These are phyloP conservation scores for Microbotryomycetes sp. DNA, from an alignment of 1,284 basidiomycete genomes.

Conservation along the genomic window DNA sequence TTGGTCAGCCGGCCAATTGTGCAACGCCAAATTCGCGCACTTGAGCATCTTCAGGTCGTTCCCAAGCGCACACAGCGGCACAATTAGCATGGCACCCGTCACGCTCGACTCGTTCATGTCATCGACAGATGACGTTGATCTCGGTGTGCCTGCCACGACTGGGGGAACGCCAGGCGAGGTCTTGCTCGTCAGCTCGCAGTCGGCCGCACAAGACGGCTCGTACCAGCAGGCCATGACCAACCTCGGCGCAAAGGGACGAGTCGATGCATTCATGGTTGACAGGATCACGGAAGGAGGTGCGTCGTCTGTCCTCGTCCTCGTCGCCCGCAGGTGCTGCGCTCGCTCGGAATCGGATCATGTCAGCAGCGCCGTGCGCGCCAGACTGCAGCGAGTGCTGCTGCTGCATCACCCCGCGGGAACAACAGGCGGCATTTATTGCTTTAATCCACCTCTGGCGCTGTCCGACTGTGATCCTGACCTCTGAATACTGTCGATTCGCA, in stretches of 20 bases:
- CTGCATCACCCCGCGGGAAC: too few species aligned
- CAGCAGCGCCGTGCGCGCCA: too few species aligned
- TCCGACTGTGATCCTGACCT: neutral
- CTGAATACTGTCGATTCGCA: neutral
- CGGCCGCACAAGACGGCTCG: slow-evolving; percentile 27
- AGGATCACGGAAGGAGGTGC: slow-evolving; percentile 28
- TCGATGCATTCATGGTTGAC: slow-evolving; percentile 31
- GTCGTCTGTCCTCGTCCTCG: too few species aligned
- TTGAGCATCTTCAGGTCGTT: too few species aligned
- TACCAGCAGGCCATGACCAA: slow-evolving; percentile 26
- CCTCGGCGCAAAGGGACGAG: slow-evolving; percentile 13
- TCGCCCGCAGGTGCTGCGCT: too few species aligned
- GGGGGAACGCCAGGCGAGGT: slow-evolving; percentile 2
- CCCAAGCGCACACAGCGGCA: too few species aligned
- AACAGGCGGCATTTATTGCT: too few species aligned
- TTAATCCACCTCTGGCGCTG: too few species aligned
- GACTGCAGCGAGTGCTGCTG: too few species aligned
- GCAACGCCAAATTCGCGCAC: too few species aligned
- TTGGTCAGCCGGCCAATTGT: too few species aligned
- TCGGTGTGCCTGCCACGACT: slow-evolving; percentile 2
- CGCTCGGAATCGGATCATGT: too few species aligned
- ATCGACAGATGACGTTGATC: slow-evolving; percentile 22
- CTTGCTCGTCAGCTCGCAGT: slow-evolving; percentile 23
- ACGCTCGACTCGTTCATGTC: neutral
- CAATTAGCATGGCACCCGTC: neutral